These are phyloP conservation scores for Phyllosticta paracitricarpa DNA, from an alignment of 2,329 filamentous ascomycete genomes.

Conservation along the genomic window DNA sequence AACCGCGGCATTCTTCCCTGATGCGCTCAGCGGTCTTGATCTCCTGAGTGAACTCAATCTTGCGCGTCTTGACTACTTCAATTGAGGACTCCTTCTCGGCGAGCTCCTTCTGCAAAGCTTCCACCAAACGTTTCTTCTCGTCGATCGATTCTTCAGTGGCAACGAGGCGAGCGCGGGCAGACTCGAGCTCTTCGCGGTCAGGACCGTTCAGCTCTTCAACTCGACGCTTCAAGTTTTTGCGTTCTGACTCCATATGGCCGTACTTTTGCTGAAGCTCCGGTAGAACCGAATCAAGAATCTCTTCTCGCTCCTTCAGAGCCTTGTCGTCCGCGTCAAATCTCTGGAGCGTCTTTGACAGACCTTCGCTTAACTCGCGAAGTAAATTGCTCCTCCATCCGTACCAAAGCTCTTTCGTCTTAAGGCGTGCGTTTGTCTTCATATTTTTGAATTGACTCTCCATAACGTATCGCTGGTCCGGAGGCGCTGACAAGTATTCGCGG, in stretches of 20 bases:
- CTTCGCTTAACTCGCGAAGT: conserved; percentile 70
- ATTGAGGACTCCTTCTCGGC: conserved; percentile 57
- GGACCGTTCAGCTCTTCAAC: conserved; percentile 67
- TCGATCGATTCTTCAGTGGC: conserved; percentile 58
- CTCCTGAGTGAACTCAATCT: conserved; percentile 58
- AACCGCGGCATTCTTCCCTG: conserved; percentile 80
- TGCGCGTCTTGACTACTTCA: conserved; percentile 53
- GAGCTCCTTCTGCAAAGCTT: conserved; percentile 55
- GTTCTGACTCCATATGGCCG: conserved; percentile 52
- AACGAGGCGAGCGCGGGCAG: conserved; percentile 59
- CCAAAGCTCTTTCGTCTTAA: conserved; percentile 93
- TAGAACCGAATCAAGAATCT: conserved; percentile 56
- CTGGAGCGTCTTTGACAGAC: conserved; percentile 62
- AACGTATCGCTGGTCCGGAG: conserved; percentile 68
- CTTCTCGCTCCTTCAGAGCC: conserved; percentile 56
- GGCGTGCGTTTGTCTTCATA: conserved; percentile 81
- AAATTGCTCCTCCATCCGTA: conserved; percentile 95
- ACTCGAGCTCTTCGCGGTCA: conserved; percentile 68
- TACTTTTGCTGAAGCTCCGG: conserved; percentile 55
- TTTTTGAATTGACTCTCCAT: conserved; percentile 99
- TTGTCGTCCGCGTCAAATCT: conserved; percentile 68
- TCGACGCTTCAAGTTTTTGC: conserved; percentile 57
- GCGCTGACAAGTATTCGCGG: conserved; percentile 78
- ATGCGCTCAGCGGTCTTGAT: conserved; percentile 76
- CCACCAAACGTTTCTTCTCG: conserved; percentile 57